Evolutionary conservation across 139 green algal species (phyloP).

Genomic region (Coelastrella sp.): DNA sequence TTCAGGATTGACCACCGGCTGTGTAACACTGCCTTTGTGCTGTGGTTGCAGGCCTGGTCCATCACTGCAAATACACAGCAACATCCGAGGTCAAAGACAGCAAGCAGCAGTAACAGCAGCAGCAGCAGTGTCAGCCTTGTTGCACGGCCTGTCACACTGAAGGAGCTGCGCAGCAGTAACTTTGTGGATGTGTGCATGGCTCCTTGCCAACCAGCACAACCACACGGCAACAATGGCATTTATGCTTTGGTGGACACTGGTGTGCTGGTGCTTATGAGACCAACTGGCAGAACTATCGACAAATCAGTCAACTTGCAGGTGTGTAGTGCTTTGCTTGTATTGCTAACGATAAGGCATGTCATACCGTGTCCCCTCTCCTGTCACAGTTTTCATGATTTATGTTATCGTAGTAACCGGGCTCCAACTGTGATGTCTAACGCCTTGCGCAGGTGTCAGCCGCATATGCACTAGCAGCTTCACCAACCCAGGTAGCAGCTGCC

Average conservation of each 20-base stretch:
- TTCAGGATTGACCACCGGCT: background rate
- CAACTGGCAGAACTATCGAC: constrained; percentile 53
- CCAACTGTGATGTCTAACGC: no score
- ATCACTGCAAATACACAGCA: constrained; percentile 1
- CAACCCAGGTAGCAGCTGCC: constrained; percentile 54
- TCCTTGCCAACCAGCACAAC: background rate
- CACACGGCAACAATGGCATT: constrained; percentile 38
- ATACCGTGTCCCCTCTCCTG: no score
- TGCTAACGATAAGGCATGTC: no score
- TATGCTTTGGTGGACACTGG: constrained; percentile 59
- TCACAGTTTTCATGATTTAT: no score
- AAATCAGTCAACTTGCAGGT: constrained; percentile 59
- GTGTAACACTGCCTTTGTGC: background rate
- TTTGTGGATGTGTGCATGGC: constrained; percentile 55
- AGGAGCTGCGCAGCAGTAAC: constrained; percentile 45
- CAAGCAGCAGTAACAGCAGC: background rate
- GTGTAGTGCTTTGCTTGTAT: background rate
- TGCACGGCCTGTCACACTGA: constrained; percentile 51
- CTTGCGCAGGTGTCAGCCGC: constrained; percentile 53
- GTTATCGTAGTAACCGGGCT: no score
- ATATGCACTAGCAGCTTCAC: constrained; percentile 54
- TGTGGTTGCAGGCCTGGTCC: constrained; percentile 51
- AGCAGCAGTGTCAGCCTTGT: constrained; percentile 36
- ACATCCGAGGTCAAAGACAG: no score
- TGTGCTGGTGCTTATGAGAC: constrained; percentile 56